Conservation (phyloP, 192 early-diverging fungal genomes). For the Diversispora epigaea region DNA sequence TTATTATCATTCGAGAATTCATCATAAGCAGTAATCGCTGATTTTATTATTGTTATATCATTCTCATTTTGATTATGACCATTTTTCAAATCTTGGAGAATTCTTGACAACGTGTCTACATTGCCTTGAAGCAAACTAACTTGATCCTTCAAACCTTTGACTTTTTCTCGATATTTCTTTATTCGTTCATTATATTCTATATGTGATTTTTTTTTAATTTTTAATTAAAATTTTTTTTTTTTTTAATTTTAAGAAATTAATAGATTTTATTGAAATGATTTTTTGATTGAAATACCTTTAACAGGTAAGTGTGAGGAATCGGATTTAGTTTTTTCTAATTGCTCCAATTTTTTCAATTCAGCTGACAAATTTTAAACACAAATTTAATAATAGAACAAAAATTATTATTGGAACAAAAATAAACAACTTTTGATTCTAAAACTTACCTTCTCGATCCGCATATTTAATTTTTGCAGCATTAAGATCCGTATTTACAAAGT, state of each 20-base stretch:
- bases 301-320: background rate
- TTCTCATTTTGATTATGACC: constrained; percentile 74
- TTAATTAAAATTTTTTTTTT: too few relatives aligned
- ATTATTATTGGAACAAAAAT: background rate
- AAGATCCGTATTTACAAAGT: constrained; percentile 18
- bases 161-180: background rate
- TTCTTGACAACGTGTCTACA: constrained; percentile 38
- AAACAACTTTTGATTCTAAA: background rate
- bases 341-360: constrained; percentile 14
- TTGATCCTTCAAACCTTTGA: constrained; percentile 19
- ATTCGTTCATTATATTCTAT: background rate
- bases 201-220: background rate
- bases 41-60: constrained; percentile 62
- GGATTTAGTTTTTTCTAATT: background rate
- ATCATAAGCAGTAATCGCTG: constrained; percentile 59
- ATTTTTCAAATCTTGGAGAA: constrained; percentile 52
- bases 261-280: background rate
- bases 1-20: constrained; percentile 53
- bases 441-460: constrained; percentile 35
- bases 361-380: background rate
- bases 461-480: constrained; percentile 22
- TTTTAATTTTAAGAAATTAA: background rate
- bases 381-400: background rate
- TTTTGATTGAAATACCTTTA: too few relatives aligned
- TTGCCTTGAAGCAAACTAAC: constrained; percentile 37